These are phyloP conservation scores for Lanmaoa rubissima DNA, from an alignment of 768 basidiomycete species.

Conservation along the genomic window DNA sequence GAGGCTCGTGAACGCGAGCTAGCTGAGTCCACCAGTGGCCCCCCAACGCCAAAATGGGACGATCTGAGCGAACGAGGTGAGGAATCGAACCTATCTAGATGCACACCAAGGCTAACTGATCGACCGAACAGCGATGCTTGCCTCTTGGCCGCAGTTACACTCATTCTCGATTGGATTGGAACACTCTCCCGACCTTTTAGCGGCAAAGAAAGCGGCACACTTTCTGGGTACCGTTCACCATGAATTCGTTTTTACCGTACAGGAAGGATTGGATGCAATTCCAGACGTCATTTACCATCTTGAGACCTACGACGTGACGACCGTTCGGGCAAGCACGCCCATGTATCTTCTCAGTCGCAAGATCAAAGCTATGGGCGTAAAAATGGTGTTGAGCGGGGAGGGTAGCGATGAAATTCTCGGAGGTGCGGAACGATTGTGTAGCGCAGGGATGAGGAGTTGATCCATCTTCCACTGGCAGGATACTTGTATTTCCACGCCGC, in stretches of 20 bases:
- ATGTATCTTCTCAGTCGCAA: slow-evolving; percentile 99
- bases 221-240: slow-evolving; percentile 95
- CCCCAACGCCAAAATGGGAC: slow-evolving; percentile 48
- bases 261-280: slow-evolving; percentile 96
- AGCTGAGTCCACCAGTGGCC: slow-evolving; percentile 52
- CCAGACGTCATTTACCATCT: slow-evolving; percentile 98
- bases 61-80: slow-evolving; percentile 55
- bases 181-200: slow-evolving; percentile 91
- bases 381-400: slow-evolving; percentile 98
- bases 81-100: slow-evolving; percentile 5
- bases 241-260: slow-evolving; percentile 96
- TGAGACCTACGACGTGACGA: slow-evolving; percentile 99
- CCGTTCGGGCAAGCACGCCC: slow-evolving; percentile 94
- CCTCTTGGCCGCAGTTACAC: slow-evolving; percentile 93
- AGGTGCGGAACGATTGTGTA: slow-evolving; percentile 47
- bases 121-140: slow-evolving; percentile 55
- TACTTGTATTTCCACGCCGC: slow-evolving; percentile 99
- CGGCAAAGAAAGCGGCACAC: slow-evolving; percentile 89
- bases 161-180: slow-evolving; percentile 97
- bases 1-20: slow-evolving; percentile 65
- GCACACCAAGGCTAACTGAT: not conserved
- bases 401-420: slow-evolving; percentile 98
- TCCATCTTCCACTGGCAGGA: slow-evolving; percentile 44
- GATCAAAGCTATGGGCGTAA: slow-evolving; percentile 99
- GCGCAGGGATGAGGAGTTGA: slow-evolving; percentile 3